These are phyloP conservation scores for Powellomyces hirtus DNA, from an alignment of 192 early-diverging fungal genomes.

Conservation along the genomic window DNA sequence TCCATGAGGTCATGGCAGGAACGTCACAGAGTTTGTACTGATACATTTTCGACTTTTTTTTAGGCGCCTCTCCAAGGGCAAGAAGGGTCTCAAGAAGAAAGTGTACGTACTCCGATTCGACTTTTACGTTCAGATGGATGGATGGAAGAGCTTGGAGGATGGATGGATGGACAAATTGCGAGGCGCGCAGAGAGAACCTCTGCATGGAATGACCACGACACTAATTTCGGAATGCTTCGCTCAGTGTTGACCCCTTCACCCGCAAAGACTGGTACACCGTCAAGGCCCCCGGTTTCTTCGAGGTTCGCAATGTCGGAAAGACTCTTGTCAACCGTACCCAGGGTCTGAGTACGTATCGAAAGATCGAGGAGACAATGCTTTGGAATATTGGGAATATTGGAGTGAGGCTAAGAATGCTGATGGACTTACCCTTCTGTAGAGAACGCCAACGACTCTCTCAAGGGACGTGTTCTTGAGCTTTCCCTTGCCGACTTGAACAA, in stretches of 20 bases:
- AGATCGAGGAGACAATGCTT: background rate
- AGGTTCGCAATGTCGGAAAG: conserved; percentile 93
- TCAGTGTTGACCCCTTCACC: conserved; percentile 97
- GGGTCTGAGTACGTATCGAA: conserved; percentile 82
- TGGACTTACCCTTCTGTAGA: conserved; percentile 35
- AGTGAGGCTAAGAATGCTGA: no score
- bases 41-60: background rate
- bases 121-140: conserved; percentile 5
- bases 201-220: background rate
- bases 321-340: conserved; percentile 99
- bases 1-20: background rate
- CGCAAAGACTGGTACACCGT: conserved; percentile 99
- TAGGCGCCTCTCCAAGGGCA: conserved; percentile 96
- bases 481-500: conserved; percentile 96
- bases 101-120: conserved; percentile 60
- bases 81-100: conserved; percentile 99
- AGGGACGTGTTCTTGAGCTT: conserved; percentile 94
- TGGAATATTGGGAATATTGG: no score
- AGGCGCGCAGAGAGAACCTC: background rate
- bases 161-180: conserved; percentile 40
- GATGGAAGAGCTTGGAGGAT: conserved; percentile 23
- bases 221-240: conserved; percentile 1
- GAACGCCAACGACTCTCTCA: conserved; percentile 93
- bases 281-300: conserved; percentile 97
- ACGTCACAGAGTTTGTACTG: background rate